These are phyloP conservation scores for Penicillium ucsense DNA, from an alignment of 495 filamentous ascomycete species.

Conservation along the genomic window DNA sequence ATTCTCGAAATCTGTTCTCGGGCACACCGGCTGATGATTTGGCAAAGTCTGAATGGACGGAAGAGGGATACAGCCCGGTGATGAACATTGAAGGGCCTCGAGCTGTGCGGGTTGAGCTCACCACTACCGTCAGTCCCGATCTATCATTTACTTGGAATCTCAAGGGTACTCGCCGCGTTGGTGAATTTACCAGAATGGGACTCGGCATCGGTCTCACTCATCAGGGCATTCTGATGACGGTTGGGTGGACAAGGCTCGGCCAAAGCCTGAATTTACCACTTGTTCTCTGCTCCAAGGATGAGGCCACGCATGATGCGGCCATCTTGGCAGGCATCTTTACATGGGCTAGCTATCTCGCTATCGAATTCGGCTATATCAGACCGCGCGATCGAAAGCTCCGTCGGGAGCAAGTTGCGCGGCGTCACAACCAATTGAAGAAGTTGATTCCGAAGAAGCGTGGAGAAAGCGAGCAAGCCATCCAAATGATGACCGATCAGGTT, in stretches of 20 bases:
- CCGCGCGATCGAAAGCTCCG: constrained; percentile 28
- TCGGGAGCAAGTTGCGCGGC: constrained; percentile 23
- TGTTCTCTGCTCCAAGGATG: constrained; percentile 26
- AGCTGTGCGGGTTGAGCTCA: constrained; percentile 27
- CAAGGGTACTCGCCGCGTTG: constrained; percentile 28
- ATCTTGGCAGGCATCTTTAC: constrained; percentile 34
- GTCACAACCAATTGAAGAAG: constrained; percentile 31
- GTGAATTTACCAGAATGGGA: constrained; percentile 30
- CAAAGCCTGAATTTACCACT: constrained; percentile 34
- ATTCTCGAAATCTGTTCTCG: constrained; percentile 36
- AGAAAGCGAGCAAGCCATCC: constrained; percentile 43
- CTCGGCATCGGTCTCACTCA: constrained; percentile 28
- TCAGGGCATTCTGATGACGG: constrained; percentile 27
- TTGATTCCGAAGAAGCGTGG: constrained; percentile 31
- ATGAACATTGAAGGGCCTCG: constrained; percentile 22
- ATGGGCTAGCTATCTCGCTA: constrained; percentile 38
- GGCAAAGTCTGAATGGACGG: constrained; percentile 32
- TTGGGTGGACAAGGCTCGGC: constrained; percentile 34
- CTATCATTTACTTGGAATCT: constrained; percentile 27
- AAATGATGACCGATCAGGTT: constrained; percentile 42
- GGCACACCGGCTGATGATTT: constrained; percentile 23
- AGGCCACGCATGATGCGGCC: constrained; percentile 27
- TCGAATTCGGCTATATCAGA: constrained; percentile 40
- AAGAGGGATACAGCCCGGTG: constrained; percentile 29
- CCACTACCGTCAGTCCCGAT: constrained; percentile 11